Evolutionary conservation across 2,329 filamentous ascomycete genomes (phyloP), one percentile per base, ranked within the genome.

Genomic region (Fusarium staphyleae): DNA sequence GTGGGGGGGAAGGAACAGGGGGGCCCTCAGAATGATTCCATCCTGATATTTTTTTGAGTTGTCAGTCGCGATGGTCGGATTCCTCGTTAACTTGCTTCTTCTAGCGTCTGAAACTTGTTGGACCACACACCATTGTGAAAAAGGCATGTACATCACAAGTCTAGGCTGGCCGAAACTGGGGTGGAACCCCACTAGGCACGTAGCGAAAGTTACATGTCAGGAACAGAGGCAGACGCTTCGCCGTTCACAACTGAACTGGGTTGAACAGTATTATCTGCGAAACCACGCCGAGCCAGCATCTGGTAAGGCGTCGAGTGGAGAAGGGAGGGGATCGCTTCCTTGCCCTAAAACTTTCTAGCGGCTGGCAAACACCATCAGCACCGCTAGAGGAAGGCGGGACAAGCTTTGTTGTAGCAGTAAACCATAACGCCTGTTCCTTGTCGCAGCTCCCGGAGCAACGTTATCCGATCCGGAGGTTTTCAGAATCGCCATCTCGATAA

Each of bases 91-190:
- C 28, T 35, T 30, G 12, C 16, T 46, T 14, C 19, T 55, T 44
- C 52, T 62, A 62, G 58, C 45, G 58, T 32, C 58, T 54, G 58
- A 62, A 33, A 48, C 46, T 34, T 48, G 29, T 62, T 54, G 58
- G 58, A 34, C 2, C 29, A 37, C n/a, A 14, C 28, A 19, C 14
- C 14, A 24, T 37, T 26, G 37, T 62, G 49, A 58, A 48, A 22
- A 42, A 15, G 37, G 52, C 34, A 33, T 35, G 58, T 48, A 55
- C 43, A 47, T 19, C 24, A 24, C 7, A 45, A 33, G 57, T 55
- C 14, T 26, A 19, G 22, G 29, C 24, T 34, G 11, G 14, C 22
- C 16, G 8, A 11, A 13, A 9, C n/a, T 29, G 22, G 36, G n/a
- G 14, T 9, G 22, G 12, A n/a, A 24, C 22, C 10, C 22, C 35